phyloP scores from a whole-genome alignment of 2,329 filamentous ascomycete species.

The Fonsecaea pugnacius region DNA sequence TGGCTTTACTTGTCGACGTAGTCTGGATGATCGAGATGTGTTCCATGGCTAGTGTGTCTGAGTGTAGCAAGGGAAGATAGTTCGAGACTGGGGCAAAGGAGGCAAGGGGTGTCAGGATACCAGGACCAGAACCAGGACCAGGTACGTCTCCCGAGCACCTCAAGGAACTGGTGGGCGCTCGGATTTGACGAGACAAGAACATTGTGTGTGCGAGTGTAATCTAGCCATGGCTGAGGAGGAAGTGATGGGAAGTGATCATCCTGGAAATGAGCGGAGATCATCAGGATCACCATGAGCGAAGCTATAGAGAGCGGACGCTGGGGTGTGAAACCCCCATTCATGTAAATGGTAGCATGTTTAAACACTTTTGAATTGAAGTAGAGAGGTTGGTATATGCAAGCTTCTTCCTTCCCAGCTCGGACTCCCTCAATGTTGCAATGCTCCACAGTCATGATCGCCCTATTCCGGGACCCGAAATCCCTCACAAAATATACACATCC shows the following conservation, averaged over 20 bases:
- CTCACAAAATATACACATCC: slow-evolving; percentile 18
- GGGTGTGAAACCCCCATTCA: neutral
- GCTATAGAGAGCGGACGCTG: neutral
- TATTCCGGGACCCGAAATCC: slow-evolving; percentile 5
- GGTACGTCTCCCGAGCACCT: neutral
- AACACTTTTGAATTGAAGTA: slow-evolving; percentile 31
- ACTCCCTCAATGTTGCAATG: slow-evolving; percentile 21
- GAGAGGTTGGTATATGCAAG: slow-evolving; percentile 34
- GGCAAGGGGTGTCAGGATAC: too few relatives aligned
- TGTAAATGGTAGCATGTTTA: neutral
- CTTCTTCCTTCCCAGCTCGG: slow-evolving; percentile 20
- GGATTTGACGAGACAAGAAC: too few relatives aligned
- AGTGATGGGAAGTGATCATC: neutral
- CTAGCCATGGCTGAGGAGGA: neutral
- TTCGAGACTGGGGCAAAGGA: too few relatives aligned
- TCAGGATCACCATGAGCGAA: neutral
- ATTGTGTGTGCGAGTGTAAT: neutral
- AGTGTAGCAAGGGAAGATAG: too few relatives aligned
- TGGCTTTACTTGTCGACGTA: neutral
- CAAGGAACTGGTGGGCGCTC: too few relatives aligned
- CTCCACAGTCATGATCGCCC: slow-evolving; percentile 19
- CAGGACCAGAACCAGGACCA: too few relatives aligned
- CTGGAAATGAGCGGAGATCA: neutral
- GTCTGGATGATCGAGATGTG: neutral
- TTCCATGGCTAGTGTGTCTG: too few relatives aligned